Evolutionary conservation across 768 basidiomycete genomes (phyloP).

Genomic region (Krasilnikovozyma curviuscula): DNA sequence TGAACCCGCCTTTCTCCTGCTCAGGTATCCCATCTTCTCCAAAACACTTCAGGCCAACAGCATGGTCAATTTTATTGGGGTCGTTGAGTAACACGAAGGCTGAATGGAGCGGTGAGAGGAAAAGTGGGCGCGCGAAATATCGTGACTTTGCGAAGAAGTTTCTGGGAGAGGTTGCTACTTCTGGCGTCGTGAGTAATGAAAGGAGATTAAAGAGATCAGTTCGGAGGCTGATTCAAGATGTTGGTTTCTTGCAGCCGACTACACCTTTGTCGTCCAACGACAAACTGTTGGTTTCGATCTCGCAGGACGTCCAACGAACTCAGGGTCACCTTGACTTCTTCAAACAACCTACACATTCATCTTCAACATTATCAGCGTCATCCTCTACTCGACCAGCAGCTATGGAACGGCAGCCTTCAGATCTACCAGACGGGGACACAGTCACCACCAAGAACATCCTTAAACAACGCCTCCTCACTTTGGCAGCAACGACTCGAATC

Average conservation of each 20-base stretch:
- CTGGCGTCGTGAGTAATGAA: not conserved
- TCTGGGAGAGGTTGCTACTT: not conserved
- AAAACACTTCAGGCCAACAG: slow-evolving; percentile 20
- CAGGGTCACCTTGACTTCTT: slow-evolving; percentile 16
- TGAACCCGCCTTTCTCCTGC: not conserved
- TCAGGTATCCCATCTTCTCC: slow-evolving; percentile 22
- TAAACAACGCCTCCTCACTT: not conserved
- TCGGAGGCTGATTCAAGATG: not conserved
- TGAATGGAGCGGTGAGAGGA: slow-evolving; percentile 14
- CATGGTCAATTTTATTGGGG: slow-evolving; percentile 20
- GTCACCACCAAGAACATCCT: not conserved
- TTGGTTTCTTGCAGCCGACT: not conserved
- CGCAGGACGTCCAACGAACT: slow-evolving; percentile 16
- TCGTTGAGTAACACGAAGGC: slow-evolving; percentile 15
- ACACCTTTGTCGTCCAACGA: slow-evolving; percentile 9
- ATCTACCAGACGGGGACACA: too few species aligned
- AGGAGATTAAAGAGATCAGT: not conserved
- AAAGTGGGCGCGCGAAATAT: slow-evolving; percentile 15
- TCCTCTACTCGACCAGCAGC: too few species aligned
- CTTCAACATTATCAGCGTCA: not conserved
- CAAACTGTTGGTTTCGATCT: slow-evolving; percentile 14
- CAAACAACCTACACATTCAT: slow-evolving; percentile 4
- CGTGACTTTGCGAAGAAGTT: slow-evolving; percentile 7
- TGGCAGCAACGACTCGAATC: too few species aligned
- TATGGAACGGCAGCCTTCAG: too few species aligned